These are phyloP conservation scores for Fragilariopsis cylindrus DNA, from an alignment of 108 stramenopile genomes.

Conservation along the genomic window DNA sequence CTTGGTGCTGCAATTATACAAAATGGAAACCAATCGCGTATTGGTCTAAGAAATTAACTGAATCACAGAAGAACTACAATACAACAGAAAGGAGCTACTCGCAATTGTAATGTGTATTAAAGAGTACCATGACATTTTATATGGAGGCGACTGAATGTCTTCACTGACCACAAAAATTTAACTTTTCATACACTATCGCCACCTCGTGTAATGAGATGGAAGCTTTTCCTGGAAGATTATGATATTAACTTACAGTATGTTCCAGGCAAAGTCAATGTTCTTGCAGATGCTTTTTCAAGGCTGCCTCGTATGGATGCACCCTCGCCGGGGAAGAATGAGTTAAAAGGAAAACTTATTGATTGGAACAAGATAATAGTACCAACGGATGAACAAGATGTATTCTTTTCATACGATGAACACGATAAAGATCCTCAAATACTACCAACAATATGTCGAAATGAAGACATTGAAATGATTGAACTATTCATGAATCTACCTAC, in stretches of 20 bases:
- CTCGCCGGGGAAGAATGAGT: not conserved
- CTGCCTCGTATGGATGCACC: not conserved
- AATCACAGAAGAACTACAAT: conserved; percentile 29
- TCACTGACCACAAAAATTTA: conserved; percentile 42
- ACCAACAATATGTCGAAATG: too few species aligned
- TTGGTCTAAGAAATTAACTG: conserved; percentile 33
- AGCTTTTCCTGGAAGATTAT: not conserved
- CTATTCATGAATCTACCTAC: too few species aligned
- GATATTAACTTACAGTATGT: not conserved
- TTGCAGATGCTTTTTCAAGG: conserved; percentile 5
- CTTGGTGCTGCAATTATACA: not conserved
- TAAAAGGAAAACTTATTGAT: not conserved
- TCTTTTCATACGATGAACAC: too few species aligned
- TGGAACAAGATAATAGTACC: too few species aligned
- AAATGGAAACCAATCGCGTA: conserved; percentile 35
- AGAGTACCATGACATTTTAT: not conserved
- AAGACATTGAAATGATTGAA: too few species aligned
- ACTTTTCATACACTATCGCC: not conserved
- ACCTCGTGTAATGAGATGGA: not conserved
- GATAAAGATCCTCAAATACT: too few species aligned
- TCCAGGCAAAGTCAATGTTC: not conserved
- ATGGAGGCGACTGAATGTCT: not conserved
- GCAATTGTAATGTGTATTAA: not conserved
- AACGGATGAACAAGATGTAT: too few species aligned
- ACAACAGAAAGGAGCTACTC: conserved; percentile 46